phyloP scores from a whole-genome alignment of 352 stramenopile species.

The Phytophthora idaei region DNA sequence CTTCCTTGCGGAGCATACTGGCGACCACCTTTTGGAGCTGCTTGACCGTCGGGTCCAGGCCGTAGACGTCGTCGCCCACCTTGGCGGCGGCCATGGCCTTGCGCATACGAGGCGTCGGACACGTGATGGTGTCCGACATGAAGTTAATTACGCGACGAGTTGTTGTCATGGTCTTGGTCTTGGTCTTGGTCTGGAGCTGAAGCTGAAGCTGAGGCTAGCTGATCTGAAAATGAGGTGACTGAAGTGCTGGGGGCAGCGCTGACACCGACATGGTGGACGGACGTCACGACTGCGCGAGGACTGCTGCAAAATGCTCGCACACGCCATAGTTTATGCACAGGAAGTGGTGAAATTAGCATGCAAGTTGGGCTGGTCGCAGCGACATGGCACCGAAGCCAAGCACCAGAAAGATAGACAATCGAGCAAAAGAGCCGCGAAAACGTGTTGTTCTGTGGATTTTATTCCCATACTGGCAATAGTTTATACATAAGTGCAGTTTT shows the following conservation, averaged over 20 bases:
- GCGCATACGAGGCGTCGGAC: constrained; percentile 92
- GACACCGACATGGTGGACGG: constrained; percentile 6
- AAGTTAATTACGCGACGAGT: constrained; percentile 86
- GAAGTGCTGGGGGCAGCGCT: background rate
- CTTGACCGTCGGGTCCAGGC: constrained; percentile 94
- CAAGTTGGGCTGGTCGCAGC: constrained; percentile 37
- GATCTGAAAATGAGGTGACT: constrained; percentile 24
- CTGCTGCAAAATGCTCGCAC: constrained; percentile 2
- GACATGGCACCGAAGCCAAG: constrained; percentile 27
- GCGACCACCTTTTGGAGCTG: constrained; percentile 92
- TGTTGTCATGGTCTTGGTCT: constrained; percentile 25
- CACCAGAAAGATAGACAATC: constrained; percentile 34
- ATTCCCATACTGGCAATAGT: constrained; percentile 14
- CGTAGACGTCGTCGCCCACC: constrained; percentile 81
- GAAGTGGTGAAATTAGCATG: constrained; percentile 29
- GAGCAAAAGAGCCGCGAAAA: constrained; percentile 4
- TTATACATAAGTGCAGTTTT: background rate
- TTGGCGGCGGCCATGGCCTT: constrained; percentile 80
- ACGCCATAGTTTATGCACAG: constrained; percentile 20
- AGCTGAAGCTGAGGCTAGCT: too few relatives aligned
- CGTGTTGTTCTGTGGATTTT: constrained; percentile 1
- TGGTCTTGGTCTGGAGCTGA: constrained; percentile 17
- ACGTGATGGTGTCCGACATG: constrained; percentile 97
- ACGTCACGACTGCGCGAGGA: background rate
- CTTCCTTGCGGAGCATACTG: constrained; percentile 94